Percentiles rank a stretch among this genome's conserved stretches.
phyloP scores from a whole-genome alignment of 2,329 filamentous ascomycete genomes.

The Scytalidium sp. region DNA sequence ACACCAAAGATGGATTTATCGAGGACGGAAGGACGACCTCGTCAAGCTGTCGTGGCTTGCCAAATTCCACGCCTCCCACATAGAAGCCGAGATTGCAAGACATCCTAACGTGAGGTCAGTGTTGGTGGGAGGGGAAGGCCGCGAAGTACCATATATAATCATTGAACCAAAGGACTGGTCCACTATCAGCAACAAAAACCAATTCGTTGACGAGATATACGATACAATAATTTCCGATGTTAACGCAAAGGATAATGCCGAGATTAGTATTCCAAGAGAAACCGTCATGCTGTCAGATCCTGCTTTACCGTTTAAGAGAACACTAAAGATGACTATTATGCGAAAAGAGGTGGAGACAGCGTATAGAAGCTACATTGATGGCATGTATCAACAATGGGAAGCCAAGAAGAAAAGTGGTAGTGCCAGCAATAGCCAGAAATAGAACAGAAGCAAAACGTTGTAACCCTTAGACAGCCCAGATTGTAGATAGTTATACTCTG shows the following conservation, averaged over 20 bases:
- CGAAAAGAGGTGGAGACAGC: not conserved
- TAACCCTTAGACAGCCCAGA: too few relatives aligned
- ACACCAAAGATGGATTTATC: not conserved
- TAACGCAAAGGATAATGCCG: not conserved
- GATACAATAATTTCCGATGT: not conserved
- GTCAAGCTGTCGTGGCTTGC: constrained; percentile 1
- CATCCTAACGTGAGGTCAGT: not conserved
- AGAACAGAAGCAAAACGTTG: too few relatives aligned
- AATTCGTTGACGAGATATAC: constrained; percentile 1
- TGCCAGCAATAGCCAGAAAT: too few relatives aligned
- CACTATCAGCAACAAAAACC: not conserved
- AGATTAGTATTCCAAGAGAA: constrained; percentile 1
- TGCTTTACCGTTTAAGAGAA: not conserved
- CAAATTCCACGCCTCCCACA: constrained; percentile 1
- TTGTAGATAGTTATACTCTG: too few relatives aligned
- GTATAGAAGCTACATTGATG: not conserved
- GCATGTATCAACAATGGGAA: not conserved
- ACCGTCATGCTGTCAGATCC: constrained; percentile 2
- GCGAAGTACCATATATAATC: not conserved
- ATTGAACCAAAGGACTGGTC: not conserved
- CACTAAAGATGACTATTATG: not conserved
- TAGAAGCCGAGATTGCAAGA: not conserved
- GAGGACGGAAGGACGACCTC: not conserved
- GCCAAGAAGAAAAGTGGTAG: too few relatives aligned
- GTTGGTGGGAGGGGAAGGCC: not conserved